Percentiles rank a stretch among this genome's conserved stretches.
Conservation (phyloP, 257 asterid genomes). For the Salvia splendens region DNA sequence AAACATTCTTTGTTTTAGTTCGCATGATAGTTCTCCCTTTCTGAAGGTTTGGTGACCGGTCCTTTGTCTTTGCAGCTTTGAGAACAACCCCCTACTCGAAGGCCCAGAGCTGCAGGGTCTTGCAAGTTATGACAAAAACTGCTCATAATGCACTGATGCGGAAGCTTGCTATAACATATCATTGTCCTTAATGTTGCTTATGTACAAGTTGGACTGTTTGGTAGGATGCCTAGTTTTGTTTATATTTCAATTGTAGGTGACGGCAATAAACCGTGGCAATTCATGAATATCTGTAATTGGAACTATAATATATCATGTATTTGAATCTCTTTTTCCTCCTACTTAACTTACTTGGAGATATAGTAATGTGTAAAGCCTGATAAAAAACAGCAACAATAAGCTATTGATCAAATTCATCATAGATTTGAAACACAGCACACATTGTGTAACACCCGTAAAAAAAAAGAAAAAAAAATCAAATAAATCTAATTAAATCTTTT, state of each 20-base stretch:
- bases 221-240: constrained; percentile 34
- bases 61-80: constrained; percentile 53
- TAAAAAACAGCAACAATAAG: too few relatives aligned
- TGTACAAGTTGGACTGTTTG: constrained; percentile 35
- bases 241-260: constrained; percentile 29
- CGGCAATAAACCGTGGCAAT: too few relatives aligned
- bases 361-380: too few relatives aligned
- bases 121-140: constrained; percentile 81
- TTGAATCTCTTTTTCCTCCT: too few relatives aligned
- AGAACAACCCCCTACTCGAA: constrained; percentile 80
- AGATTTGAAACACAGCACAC: neutral
- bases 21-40: neutral
- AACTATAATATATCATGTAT: constrained; percentile 2
- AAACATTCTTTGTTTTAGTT: neutral
- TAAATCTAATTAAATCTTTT: too few relatives aligned
- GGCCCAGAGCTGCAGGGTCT: constrained; percentile 93
- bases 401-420: too few relatives aligned
- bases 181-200: constrained; percentile 25
- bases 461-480: too few relatives aligned
- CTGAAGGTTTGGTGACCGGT: constrained; percentile 5
- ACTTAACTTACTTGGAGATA: too few relatives aligned
- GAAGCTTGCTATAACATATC: constrained; percentile 26
- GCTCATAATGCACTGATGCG: constrained; percentile 44
- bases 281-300: constrained; percentile 22
- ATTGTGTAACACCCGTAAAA: too few relatives aligned